Conservation (phyloP, 768 basidiomycete genomes). For the Termitomyces sp. region DNA sequence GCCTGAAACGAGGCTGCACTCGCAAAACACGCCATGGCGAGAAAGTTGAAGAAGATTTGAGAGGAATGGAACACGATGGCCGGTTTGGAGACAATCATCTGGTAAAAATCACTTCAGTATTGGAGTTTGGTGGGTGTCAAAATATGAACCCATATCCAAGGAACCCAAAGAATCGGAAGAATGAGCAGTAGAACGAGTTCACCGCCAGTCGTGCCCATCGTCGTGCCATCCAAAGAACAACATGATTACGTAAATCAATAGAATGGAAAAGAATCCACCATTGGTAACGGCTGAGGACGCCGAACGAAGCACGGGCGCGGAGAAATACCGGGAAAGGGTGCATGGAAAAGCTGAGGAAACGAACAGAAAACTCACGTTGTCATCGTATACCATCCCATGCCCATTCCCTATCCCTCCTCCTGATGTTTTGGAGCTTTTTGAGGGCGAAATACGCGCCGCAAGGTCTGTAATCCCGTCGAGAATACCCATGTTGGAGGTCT, state of each 20-base stretch:
- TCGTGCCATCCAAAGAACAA: constrained; percentile 37
- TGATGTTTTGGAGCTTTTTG: constrained; percentile 35
- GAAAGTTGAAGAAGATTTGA: constrained; percentile 90
- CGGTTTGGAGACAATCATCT: constrained; percentile 90
- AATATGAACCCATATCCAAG: constrained; percentile 66
- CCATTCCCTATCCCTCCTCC: constrained; percentile 58
- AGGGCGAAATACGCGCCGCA: constrained; percentile 43
- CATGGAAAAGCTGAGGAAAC: constrained; percentile 1
- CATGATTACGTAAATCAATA: constrained; percentile 43
- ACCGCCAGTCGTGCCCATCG: constrained; percentile 33
- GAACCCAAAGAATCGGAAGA: constrained; percentile 58
- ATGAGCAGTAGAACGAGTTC: constrained; percentile 62
- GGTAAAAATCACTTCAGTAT: constrained; percentile 9
- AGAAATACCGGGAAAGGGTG: not conserved
- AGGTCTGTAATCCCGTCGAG: constrained; percentile 56
- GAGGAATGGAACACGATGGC: constrained; percentile 71
- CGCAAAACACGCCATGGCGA: constrained; percentile 89
- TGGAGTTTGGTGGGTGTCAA: constrained; percentile 8
- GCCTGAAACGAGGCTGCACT: constrained; percentile 88
- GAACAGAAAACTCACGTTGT: constrained; percentile 57
- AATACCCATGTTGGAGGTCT: constrained; percentile 41
- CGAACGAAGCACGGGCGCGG: constrained; percentile 3
- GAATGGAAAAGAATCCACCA: constrained; percentile 3
- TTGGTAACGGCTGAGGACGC: not conserved
- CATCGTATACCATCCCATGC: constrained; percentile 60